Base-by-base conservation (phyloP, 1,139 yeast species). In the Debaryomyces coudertii region DNA sequence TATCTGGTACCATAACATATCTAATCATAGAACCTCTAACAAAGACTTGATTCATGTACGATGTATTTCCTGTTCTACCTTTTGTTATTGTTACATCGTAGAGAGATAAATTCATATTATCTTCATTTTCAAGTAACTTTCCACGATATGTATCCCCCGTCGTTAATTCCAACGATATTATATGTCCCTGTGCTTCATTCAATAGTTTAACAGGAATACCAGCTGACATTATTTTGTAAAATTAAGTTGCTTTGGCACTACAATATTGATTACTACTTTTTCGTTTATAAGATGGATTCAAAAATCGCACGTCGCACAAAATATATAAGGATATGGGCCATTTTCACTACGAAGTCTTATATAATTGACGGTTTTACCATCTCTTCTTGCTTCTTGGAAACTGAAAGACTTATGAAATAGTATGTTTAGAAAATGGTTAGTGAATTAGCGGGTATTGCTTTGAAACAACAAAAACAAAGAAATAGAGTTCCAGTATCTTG, bases 81-180 rank as follows among this genome's bases (percentile, higher is more conserved):
- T 83, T 82, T 0, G 97, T 90, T 42, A 87, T 83, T 1, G 88
- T 82, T 40, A 88, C 96, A 61, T 93, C 96, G 55, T 82, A 76
- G 42, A 93, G 68, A 52, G 93, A 95, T 22, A 92, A 82, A 62
- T 93, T 93, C 99, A 93, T 93, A 63, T 87, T 92, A 61, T 93
- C 99, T 67, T 84, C 93, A 65, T 87, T 85, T 58, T 87, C 95
- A 9, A 87, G 66, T 37, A 93, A 76, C 62, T 87, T 90, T 1
- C 98, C 98, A 36, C 96, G 77, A 62, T 92, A 92, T 0, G 87
- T 81, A 55, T 87, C 93, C 1, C 98, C 98, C 1, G 93, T 85
- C 23, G 82, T 80, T 45, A 93, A 78, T 65, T 93, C 99, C 23
- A 92, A 68, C 1, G 96, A 83, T 25, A 93, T 84, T 15, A 84